Base-by-base conservation (phyloP, 169 alveolate genomes). In the Babesia ovis region DNA sequence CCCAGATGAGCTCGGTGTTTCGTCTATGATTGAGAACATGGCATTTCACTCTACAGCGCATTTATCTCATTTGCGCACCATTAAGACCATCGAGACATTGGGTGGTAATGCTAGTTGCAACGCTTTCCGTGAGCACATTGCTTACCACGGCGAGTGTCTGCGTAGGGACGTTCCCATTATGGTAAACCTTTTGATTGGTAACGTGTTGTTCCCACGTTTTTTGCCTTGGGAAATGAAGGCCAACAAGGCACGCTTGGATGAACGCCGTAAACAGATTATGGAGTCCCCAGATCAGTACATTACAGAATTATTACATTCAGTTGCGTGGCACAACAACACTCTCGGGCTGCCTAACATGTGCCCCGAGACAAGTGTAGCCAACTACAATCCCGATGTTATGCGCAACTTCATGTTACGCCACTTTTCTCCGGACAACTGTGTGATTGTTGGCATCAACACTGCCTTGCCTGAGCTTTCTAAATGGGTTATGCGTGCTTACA, bases 241-340 rank as follows among this genome's bases (percentile, higher is more conserved):
- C 31, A 85, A 77, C 73, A 85, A 87, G 45, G 68, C 83, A n/a
- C 58, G 88, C 25, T 73, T 86, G 69, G 77, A 76, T 45, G 71
- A 71, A 29, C 68, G 68, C 81, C 84, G 91, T 22, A 64, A 66
- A 42, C 68, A 71, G 81, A 32, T 87, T 22, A 53, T 73, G 62
- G 87, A 69, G 42, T 83, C 86, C 67, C 91, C 92, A 2, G 96
- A 93, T 66, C 68, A 61, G 57, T 66, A 83, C 70, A 91, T 91
- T 31, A 90, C 94, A 11, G 96, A 93, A 81, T 74, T 89, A 39
- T 82, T 93, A 54, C 96, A 93, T 75, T 79, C 85, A 59, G 91
- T 92, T 31, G 96, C 96, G 20, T 93, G 93, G 87, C 91, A 92
- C 77, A 93, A 93, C 84, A 93, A 93, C 85, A 93, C 96, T 31